A percentile compares a stretch with the other conserved stretches of the same genome.
Evolutionary conservation across 305 asterid species (phyloP).

Genomic region (Monarda citriodora): DNA sequence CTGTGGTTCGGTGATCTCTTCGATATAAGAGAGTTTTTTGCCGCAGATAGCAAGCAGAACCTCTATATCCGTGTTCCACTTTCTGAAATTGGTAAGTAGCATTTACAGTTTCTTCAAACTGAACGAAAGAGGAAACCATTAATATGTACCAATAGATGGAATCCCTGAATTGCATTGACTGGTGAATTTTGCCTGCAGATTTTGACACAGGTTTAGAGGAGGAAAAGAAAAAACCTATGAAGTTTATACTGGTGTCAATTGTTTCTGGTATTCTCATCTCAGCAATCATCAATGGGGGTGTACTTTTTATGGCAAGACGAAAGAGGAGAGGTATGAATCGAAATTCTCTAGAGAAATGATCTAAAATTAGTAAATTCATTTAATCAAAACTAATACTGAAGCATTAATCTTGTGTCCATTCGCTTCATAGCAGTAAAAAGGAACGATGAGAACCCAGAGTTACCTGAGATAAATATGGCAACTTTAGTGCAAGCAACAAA

Average conservation of each 20-base stretch:
- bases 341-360: background rate
- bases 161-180: too few species aligned
- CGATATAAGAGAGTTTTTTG: constrained; percentile 28
- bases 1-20: constrained; percentile 47
- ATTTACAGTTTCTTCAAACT: too few species aligned
- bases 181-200: constrained; percentile 8
- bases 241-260: constrained; percentile 21
- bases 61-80: constrained; percentile 32
- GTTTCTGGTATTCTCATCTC: constrained; percentile 25
- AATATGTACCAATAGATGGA: too few species aligned
- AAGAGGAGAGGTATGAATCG: constrained; percentile 18
- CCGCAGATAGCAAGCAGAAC: constrained; percentile 26
- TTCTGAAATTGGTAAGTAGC: constrained; percentile 23
- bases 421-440: constrained; percentile 1
- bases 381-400: too few species aligned
- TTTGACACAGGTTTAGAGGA: background rate
- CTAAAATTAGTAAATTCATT: background rate
- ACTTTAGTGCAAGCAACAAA: constrained; percentile 28
- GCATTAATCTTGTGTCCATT: background rate
- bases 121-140: too few species aligned
- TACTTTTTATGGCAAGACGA: constrained; percentile 11
- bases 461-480: constrained; percentile 24
- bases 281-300: constrained; percentile 11
- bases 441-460: constrained; percentile 15
- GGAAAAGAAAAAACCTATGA: constrained; percentile 11